Base-by-base conservation (phyloP, 805 yeast species). In the Komagataella ulmi region DNA sequence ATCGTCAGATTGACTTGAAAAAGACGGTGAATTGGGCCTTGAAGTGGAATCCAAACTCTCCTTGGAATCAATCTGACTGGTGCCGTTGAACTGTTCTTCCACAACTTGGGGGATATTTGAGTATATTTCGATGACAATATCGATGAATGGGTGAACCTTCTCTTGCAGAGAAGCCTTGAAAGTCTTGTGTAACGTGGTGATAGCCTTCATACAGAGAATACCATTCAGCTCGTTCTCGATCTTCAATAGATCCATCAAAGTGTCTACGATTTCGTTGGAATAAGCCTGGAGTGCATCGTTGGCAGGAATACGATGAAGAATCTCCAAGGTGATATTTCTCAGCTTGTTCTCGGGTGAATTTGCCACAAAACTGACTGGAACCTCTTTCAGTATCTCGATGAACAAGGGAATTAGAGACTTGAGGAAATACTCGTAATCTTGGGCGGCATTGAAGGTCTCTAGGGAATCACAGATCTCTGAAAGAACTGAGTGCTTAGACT, bases 181-280 rank as follows among this genome's bases (percentile, higher is more conserved):
- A 1, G 90, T 79, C 64, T 93, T 85, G 69, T 90, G 96, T 49
- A 91, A 69, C 30, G 85, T 78, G 17, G 97, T 88, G 49, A 90
- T 74, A 52, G 88, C 83, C 62, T 88, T 89, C 85, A 93, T 81
- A 64, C 95, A 85, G 50, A 88, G 72, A 1, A 89, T 88, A 50
- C 98, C 98, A 64, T 93, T 93, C 55, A 90, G 97, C 65, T 95
- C 99, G 63, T 93, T 93, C 61, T 95, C 99, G 14, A 69, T 72
- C 17, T 76, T 79, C 53, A 91, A 70, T 12, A 85, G 69, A 19
- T 70, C 65, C 58, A 82, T 79, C 51, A 91, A 68, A 7, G 74
- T 68, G 43, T 78, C 82, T 59, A 86, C 69, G 17, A 88, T 74
- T 44, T 72, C 73, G 40, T 69, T 68, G 1, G 90, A 81, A 63